phyloP scores from a whole-genome alignment of 208 protist species.

The Crithidia acanthocephali region DNA sequence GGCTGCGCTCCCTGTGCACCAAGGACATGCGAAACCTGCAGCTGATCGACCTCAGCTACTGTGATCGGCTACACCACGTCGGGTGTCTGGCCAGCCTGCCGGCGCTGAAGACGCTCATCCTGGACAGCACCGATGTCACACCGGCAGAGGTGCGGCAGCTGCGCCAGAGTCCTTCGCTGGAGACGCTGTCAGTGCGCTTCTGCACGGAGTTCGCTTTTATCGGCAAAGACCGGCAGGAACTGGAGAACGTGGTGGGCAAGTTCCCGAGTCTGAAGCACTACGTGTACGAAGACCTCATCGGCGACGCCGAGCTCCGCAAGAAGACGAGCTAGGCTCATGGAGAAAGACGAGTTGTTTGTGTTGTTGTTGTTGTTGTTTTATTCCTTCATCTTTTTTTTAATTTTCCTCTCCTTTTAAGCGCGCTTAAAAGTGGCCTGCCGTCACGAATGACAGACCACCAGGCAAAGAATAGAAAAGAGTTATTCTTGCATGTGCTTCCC shows the following conservation, averaged over 20 bases:
- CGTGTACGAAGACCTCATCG: conserved; percentile 53
- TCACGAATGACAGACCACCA: neutral
- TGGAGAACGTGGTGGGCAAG: conserved; percentile 33
- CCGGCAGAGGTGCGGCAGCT: conserved; percentile 42
- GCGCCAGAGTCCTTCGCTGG: conserved; percentile 28
- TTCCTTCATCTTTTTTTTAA: conserved; percentile 3
- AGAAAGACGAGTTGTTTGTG: too few relatives aligned
- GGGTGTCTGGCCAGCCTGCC: conserved; percentile 39
- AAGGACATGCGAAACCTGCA: conserved; percentile 30
- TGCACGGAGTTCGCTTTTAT: conserved; percentile 58
- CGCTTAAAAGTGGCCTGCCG: neutral
- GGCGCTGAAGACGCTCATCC: conserved; percentile 45
- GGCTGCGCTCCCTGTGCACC: conserved; percentile 28
- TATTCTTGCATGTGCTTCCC: neutral
- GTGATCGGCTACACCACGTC: conserved; percentile 49
- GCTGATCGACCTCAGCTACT: conserved; percentile 72
- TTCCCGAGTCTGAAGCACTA: conserved; percentile 50
- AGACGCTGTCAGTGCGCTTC: conserved; percentile 53
- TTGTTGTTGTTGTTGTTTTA: too few relatives aligned
- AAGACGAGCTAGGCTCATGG: conserved; percentile 17
- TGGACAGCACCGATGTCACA: conserved; percentile 64
- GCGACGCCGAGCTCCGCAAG: conserved; percentile 44
- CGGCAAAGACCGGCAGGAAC: conserved; percentile 18
- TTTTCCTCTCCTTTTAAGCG: neutral
- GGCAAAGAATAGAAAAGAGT: too few relatives aligned